Evolutionary conservation across 2,329 filamentous ascomycete species (phyloP), one percentile per base, ranked within the genome.

Genomic region (Colletotrichum caudatum): DNA sequence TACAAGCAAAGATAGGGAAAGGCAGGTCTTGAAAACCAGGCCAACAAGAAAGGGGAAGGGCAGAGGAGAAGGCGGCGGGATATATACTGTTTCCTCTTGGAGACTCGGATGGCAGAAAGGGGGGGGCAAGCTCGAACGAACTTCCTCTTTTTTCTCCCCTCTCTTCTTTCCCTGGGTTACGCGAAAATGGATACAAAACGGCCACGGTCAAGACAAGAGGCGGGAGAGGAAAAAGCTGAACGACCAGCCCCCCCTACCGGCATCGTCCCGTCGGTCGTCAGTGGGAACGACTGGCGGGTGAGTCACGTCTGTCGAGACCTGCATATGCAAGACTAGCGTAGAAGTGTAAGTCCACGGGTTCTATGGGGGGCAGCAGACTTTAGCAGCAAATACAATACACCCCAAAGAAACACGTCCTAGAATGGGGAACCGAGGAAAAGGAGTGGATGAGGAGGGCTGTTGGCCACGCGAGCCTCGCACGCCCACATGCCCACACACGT

Each of bases 221-320:
- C 20, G 53, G 29, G 18, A 35, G 51, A 35, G 26, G 6, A 18
- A 53, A 37, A 12, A 23, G 33, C 12, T 56, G 53, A 37, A n/a
- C 20, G 33, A 51, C 61, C 61, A 63, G 48, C 46, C 65, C 58
- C 61, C 57, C 54, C 26, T 61, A 35, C 41, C 64, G 51, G 69
- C 69, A 71, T 71, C 69, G 69, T 71, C 59, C 69, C 65, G 69
- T 60, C 59, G 69, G 59, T 60, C 59, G 65, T 69, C 69, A n/a
- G 37, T 69, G 69, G 53, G 53, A 76, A 72, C 73, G 74, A 77
- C 69, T 77, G 74, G 76, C 69, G 71, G 70, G 74, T 77, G 75
- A 77, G 72, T 77, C 76, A 77, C 74, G 67, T 69, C 70, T 73
- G 67, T 71, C 62, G 67, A 73, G 66, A 66, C 71, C 68, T 71